Conservation (phyloP, 140 eudicot genomes). For the Anethum foeniculum region DNA sequence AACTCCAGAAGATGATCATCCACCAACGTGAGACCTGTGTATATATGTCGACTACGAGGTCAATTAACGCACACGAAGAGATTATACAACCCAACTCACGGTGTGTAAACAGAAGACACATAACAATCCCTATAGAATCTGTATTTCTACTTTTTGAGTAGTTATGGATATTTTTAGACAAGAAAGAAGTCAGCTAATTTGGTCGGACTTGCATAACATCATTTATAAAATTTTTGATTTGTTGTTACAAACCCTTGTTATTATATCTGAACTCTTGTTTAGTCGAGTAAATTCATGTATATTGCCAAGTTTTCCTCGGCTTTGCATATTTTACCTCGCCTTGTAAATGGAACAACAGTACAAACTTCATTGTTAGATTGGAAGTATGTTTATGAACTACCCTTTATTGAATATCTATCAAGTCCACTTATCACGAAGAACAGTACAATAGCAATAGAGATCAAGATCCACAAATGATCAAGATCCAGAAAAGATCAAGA, state of each 20-base stretch:
- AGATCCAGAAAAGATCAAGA: too few relatives aligned
- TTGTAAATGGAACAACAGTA: background rate
- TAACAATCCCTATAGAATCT: background rate
- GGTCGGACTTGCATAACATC: background rate
- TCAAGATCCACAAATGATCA: too few relatives aligned
- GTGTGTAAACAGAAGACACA: background rate
- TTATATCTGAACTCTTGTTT: background rate
- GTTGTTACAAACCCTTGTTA: background rate
- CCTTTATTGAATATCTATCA: too few relatives aligned
- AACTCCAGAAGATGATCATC: conserved; percentile 85
- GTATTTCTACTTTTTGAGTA: background rate
- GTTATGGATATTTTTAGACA: background rate
- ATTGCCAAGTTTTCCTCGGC: background rate
- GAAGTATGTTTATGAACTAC: background rate
- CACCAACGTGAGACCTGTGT: conserved; percentile 42
- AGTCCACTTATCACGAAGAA: too few relatives aligned
- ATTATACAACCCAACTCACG: background rate
- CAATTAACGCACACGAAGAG: background rate
- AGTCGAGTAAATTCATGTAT: background rate
- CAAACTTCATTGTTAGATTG: background rate
- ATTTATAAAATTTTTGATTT: background rate
- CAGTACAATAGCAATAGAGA: too few relatives aligned
- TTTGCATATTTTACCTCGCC: background rate
- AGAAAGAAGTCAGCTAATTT: background rate
- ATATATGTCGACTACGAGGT: background rate